Evolutionary conservation across 352 stramenopile genomes (phyloP).

Genomic region (Globisporangium irregulare): DNA sequence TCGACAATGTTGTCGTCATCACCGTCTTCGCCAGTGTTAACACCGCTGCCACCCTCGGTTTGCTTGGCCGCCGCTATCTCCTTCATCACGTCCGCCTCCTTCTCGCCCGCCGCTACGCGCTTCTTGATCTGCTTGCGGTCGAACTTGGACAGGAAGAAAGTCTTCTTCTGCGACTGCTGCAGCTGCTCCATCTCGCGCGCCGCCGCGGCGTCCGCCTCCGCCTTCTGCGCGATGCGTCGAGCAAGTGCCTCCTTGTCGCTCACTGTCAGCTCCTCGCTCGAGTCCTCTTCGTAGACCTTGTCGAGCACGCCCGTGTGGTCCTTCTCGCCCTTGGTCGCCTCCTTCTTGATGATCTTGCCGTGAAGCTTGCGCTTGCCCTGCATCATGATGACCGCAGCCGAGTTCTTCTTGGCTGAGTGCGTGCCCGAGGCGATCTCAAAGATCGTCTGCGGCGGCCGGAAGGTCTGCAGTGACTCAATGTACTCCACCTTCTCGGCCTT

Average conservation of each 20-base stretch:
- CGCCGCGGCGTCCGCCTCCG: conserved; percentile 7
- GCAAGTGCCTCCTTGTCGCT: conserved; percentile 25
- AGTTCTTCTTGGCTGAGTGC: conserved; percentile 75
- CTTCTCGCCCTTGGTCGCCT: conserved; percentile 50
- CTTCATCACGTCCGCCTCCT: conserved; percentile 73
- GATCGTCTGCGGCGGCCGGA: conserved; percentile 94
- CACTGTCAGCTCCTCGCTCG: conserved; percentile 18
- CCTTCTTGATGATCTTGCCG: conserved; percentile 80
- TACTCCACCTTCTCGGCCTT: conserved; percentile 88
- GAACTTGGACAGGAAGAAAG: conserved; percentile 91
- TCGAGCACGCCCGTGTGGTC: conserved; percentile 25
- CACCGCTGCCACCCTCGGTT: background rate
- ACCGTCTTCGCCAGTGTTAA: conserved; percentile 5
- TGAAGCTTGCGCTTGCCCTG: conserved; percentile 83
- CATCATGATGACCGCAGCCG: conserved; percentile 82
- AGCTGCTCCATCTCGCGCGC: conserved; percentile 7
- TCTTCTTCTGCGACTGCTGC: conserved; percentile 46
- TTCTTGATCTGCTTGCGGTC: conserved; percentile 95
- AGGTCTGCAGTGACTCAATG: conserved; percentile 89
- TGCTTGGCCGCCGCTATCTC: conserved; percentile 47
- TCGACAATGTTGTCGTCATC: conserved; percentile 12
- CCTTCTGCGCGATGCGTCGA: conserved; percentile 10
- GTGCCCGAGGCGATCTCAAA: conserved; percentile 93
- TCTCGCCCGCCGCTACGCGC: conserved; percentile 65
- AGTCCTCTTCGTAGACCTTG: conserved; percentile 37